These are phyloP conservation scores for Gymnopilus dilepis DNA, from an alignment of 768 basidiomycete genomes.

Conservation along the genomic window DNA sequence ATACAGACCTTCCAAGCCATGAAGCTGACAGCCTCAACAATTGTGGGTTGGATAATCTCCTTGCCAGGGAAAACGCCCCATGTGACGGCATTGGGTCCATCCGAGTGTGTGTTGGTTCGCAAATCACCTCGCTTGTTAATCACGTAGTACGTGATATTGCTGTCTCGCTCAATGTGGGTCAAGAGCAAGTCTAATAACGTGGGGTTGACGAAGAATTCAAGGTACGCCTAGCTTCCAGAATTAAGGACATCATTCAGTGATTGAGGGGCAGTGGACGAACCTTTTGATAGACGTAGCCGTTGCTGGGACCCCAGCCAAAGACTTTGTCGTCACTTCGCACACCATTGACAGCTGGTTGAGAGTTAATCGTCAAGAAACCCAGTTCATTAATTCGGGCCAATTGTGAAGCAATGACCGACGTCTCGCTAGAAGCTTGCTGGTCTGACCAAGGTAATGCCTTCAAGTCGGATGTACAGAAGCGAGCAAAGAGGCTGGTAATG, in stretches of 20 bases:
- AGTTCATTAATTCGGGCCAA: slow-evolving; percentile 86
- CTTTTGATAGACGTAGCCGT: slow-evolving; percentile 97
- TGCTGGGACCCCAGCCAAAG: slow-evolving; percentile 93
- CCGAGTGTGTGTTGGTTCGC: slow-evolving; percentile 91
- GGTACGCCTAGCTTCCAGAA: slow-evolving; percentile 70
- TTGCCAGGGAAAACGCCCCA: slow-evolving; percentile 99
- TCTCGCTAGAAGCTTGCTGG: slow-evolving; percentile 84
- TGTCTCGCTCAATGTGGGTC: slow-evolving; percentile 83
- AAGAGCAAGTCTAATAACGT: slow-evolving; percentile 74
- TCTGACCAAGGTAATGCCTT: slow-evolving; percentile 95
- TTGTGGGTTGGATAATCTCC: slow-evolving; percentile 94
- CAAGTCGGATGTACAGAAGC: slow-evolving; percentile 80
- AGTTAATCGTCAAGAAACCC: slow-evolving; percentile 97
- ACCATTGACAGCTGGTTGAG: slow-evolving; percentile 95
- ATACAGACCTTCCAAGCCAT: slow-evolving; percentile 93
- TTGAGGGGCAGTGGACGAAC: slow-evolving; percentile 37
- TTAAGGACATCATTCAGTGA: neutral
- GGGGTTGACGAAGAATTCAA: slow-evolving; percentile 92
- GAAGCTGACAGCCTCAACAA: slow-evolving; percentile 96
- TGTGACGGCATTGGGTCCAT: slow-evolving; percentile 97
- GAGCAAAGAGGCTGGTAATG: slow-evolving; percentile 74
- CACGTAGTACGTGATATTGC: slow-evolving; percentile 93
- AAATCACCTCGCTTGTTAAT: slow-evolving; percentile 96
- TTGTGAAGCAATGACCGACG: slow-evolving; percentile 74
- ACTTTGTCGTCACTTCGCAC: slow-evolving; percentile 81